Base-by-base conservation (phyloP, 805 yeast species). In the Wickerhamomyces alni region DNA sequence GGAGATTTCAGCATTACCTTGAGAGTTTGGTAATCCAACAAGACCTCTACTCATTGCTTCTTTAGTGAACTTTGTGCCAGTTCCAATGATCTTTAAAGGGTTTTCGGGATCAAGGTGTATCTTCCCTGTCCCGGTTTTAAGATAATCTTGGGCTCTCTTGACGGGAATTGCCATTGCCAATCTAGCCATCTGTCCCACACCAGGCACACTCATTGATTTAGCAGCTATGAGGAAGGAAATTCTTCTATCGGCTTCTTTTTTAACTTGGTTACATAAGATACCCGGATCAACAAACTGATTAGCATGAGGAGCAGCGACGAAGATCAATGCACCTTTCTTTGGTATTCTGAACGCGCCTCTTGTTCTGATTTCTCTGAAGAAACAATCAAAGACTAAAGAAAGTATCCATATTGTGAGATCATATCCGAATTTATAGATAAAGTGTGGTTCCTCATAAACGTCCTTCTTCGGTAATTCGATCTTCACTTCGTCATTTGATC, bases 301-400 rank as follows among this genome's bases (percentile, higher is more conserved):
- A n/a, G 96, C 95, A 65, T 91, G 99, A 2, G 98, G 98, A 2
- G 96, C 99, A 10, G 93, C 94, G 27, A 93, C 98, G 46, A 93
- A 82, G 39, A 91, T 82, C 8, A 88, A 81, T 0, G 98, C 91
- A 0, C 96, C 97, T 9, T 72, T 61, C 24, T 72, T 68, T 12
- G 84, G 83, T 37, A 77, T 71, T 35, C 74, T 74, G 63, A 77
- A 87, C 1, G 95, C 87, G 1, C 97, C 96, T 43, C 98, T 72
- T 3, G 93, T 79, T 38, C 87, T 72, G 46, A 91, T 87, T 56
- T 89, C 96, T 43, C 98, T 66, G 64, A 91, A 91, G 66, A 91
- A 91, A 33, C 81, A 70, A 50, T 74, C 73, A 50, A 80, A 78
- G 9, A 75, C 69, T 36, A 58, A 49, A 12, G 65, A 52, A 29